These are phyloP conservation scores for Taphrina communis DNA, from an alignment of 1,139 yeast genomes.

Conservation along the genomic window DNA sequence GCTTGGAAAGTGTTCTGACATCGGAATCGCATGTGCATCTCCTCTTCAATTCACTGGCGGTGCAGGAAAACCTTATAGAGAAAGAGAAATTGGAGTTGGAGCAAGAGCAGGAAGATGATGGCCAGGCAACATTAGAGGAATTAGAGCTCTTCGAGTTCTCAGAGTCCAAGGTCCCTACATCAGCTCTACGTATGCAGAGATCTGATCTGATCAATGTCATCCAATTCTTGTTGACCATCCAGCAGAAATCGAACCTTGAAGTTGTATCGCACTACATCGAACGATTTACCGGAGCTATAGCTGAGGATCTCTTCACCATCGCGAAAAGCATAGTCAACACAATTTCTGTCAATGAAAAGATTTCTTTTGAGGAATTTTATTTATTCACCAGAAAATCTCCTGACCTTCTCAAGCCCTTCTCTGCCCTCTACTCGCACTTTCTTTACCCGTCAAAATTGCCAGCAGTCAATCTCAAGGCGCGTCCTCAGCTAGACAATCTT, in stretches of 20 bases:
- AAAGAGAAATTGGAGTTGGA: not conserved
- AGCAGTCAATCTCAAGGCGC: not conserved
- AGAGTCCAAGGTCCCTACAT: not conserved
- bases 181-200: slow-evolving; percentile 1
- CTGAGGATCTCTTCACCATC: not conserved
- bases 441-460: slow-evolving; percentile 5
- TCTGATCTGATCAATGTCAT: not conserved
- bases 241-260: slow-evolving; percentile 12
- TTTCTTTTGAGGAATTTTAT: slow-evolving; percentile 3
- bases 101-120: slow-evolving; percentile 2
- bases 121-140: not conserved
- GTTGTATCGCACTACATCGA: slow-evolving; percentile 21
- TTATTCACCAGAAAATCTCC: slow-evolving; percentile 1
- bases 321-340: slow-evolving; percentile 4
- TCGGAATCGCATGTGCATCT: not conserved
- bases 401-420: not conserved
- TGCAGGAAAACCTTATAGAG: not conserved
- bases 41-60: slow-evolving; percentile 12
- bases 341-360: slow-evolving; percentile 3
- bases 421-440: slow-evolving; percentile 14
- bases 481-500: not conserved
- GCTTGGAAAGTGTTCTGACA: slow-evolving; percentile 1
- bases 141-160: not conserved
- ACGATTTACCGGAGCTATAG: not conserved
- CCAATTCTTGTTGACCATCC: slow-evolving; percentile 10